These are phyloP conservation scores for Suillus americanus DNA, from an alignment of 768 basidiomycete species.

Conservation along the genomic window DNA sequence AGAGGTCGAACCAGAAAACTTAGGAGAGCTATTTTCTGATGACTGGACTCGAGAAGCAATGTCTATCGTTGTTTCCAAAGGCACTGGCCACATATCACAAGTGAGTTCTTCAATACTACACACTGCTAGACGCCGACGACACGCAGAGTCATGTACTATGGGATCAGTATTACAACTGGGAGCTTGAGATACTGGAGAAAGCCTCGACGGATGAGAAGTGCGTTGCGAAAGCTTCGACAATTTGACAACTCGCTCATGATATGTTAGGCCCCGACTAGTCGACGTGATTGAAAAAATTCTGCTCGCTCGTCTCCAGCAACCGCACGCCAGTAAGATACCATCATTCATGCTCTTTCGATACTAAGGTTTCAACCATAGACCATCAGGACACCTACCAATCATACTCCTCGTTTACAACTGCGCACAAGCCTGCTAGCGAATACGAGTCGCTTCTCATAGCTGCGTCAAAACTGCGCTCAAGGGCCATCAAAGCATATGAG, in stretches of 20 bases:
- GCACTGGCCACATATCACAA: conserved; percentile 55
- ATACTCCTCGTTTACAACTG: conserved; percentile 89
- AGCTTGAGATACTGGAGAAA: conserved; percentile 58
- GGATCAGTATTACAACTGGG: conserved; percentile 75
- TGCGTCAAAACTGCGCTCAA: conserved; percentile 71
- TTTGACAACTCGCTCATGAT: not conserved
- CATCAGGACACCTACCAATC: conserved; percentile 79
- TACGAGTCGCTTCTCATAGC: conserved; percentile 78
- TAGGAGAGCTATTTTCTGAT: conserved; percentile 60
- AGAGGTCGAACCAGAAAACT: conserved; percentile 44
- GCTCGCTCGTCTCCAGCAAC: conserved; percentile 68
- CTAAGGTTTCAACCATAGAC: conserved; percentile 41
- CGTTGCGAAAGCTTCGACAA: conserved; percentile 2
- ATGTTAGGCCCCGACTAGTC: conserved; percentile 42
- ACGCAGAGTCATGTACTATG: conserved; percentile 69
- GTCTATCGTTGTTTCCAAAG: conserved; percentile 52
- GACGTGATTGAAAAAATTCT: conserved; percentile 56
- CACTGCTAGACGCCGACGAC: conserved; percentile 8
- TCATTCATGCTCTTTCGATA: not conserved
- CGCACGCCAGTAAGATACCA: conserved; percentile 62
- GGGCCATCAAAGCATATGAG: conserved; percentile 58
- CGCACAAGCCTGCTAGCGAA: conserved; percentile 65
- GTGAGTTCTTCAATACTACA: conserved; percentile 36
- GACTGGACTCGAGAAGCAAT: conserved; percentile 62
- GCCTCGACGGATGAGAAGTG: conserved; percentile 49